Evolutionary conservation across 495 filamentous ascomycete genomes (phyloP).

Genomic region (Hypomontagnella monticulosa): DNA sequence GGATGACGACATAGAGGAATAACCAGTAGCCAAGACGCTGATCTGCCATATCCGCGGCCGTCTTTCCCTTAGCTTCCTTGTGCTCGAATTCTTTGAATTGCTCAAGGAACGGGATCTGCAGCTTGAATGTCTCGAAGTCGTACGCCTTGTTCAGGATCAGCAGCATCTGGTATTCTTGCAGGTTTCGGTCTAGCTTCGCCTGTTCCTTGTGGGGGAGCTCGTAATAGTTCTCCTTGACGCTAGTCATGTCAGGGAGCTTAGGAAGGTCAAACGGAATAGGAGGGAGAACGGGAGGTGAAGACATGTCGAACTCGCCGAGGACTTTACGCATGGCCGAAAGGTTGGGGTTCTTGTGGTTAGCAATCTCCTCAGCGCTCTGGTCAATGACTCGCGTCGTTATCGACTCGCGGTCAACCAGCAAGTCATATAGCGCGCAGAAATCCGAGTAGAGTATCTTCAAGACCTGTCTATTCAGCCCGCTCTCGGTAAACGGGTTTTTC

Average conservation of each 20-base stretch:
- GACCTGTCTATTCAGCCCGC: conserved; percentile 84
- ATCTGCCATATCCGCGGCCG: conserved; percentile 76
- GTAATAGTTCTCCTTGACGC: conserved; percentile 68
- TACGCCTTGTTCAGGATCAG: conserved; percentile 77
- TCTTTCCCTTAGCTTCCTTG: conserved; percentile 75
- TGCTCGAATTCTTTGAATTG: conserved; percentile 86
- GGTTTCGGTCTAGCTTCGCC: conserved; percentile 67
- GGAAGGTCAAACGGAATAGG: conserved; percentile 93
- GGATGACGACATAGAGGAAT: conserved; percentile 90
- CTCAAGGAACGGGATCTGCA: conserved; percentile 73
- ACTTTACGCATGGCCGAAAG: conserved; percentile 72
- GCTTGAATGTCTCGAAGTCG: conserved; percentile 71
- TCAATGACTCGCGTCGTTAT: conserved; percentile 68
- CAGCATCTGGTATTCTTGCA: conserved; percentile 81
- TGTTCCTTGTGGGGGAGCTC: conserved; percentile 75
- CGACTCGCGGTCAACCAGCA: conserved; percentile 79
- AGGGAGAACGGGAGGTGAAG: conserved; percentile 86
- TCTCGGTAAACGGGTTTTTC: conserved; percentile 88
- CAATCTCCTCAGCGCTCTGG: conserved; percentile 50
- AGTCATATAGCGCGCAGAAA: conserved; percentile 85
- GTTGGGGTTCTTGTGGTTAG: conserved; percentile 52
- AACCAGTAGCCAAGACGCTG: conserved; percentile 90
- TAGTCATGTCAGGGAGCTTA: conserved; percentile 73
- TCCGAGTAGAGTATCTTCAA: conserved; percentile 86
- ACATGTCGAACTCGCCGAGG: conserved; percentile 85